Evolutionary conservation across 2,329 filamentous ascomycete species (phyloP).

Genomic region (Aspergillus ibericus): DNA sequence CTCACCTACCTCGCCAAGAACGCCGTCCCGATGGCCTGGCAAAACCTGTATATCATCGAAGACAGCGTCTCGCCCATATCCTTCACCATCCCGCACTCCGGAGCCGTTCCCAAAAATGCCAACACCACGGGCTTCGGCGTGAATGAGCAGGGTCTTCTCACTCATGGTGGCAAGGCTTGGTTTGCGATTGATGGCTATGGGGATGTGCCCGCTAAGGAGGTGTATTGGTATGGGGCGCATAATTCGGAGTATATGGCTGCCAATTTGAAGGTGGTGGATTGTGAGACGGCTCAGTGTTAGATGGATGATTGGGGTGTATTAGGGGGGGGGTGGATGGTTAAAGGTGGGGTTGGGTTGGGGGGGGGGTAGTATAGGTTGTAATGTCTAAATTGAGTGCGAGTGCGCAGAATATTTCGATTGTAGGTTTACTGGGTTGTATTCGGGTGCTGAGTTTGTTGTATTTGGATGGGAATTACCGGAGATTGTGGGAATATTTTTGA

Average conservation of each 20-base stretch:
- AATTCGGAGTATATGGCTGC: slow-evolving; percentile 19
- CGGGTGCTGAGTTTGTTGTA: background rate
- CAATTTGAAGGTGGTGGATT: slow-evolving; percentile 29
- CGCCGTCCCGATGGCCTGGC: slow-evolving; percentile 27
- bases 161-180: slow-evolving; percentile 25
- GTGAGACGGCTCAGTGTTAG: background rate
- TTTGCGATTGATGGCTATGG: slow-evolving; percentile 29
- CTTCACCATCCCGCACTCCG: slow-evolving; percentile 32
- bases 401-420: too few relatives aligned
- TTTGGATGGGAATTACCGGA: background rate
- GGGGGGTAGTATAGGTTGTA: too few relatives aligned
- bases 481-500: too few relatives aligned
- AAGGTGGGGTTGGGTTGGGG: background rate
- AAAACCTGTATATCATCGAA: slow-evolving; percentile 30
- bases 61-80: slow-evolving; percentile 21
- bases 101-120: slow-evolving; percentile 23
- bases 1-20: slow-evolving; percentile 26
- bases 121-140: slow-evolving; percentile 25
- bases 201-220: slow-evolving; percentile 19
- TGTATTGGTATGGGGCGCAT: slow-evolving; percentile 30
- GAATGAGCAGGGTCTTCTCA: slow-evolving; percentile 29
- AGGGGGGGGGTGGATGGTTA: background rate
- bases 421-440: background rate
- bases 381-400: too few relatives aligned
- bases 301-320: background rate